Conservation (phyloP, 2,329 filamentous ascomycete genomes). For the Fusarium sacchari region DNA sequence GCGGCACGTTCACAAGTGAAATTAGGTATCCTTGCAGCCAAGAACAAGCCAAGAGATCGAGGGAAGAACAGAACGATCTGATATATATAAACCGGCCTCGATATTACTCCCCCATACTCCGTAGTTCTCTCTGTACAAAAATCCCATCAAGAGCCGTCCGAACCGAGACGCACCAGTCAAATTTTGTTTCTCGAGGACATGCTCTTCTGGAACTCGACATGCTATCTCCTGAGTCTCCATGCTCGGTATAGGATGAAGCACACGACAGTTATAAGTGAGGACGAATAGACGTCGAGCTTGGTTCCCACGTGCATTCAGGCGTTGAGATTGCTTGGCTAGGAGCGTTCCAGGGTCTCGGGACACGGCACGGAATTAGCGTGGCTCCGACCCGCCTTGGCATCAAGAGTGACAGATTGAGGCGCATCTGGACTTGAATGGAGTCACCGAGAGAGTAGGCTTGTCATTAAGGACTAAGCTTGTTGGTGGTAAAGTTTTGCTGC, state of each 20-base stretch:
- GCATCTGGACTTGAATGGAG: not conserved
- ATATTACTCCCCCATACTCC: not conserved
- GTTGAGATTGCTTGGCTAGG: slow-evolving; percentile 38
- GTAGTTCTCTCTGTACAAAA: not conserved
- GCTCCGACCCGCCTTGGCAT: slow-evolving; percentile 18
- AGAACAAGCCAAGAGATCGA: slow-evolving; percentile 18
- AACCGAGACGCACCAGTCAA: slow-evolving; percentile 31
- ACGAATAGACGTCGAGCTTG: slow-evolving; percentile 29
- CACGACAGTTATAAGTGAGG: slow-evolving; percentile 17
- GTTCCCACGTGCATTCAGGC: slow-evolving; percentile 34
- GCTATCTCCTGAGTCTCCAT: slow-evolving; percentile 4
- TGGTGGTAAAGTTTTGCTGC: slow-evolving; percentile 28
- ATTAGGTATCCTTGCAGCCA: slow-evolving; percentile 23
- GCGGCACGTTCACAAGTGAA: slow-evolving; percentile 6
- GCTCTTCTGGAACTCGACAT: not conserved
- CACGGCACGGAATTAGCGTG: slow-evolving; percentile 32
- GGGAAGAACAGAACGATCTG: not conserved
- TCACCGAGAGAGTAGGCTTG: slow-evolving; percentile 30
- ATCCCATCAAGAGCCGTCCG: slow-evolving; percentile 16
- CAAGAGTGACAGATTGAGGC: not conserved
- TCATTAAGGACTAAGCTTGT: slow-evolving; percentile 29
- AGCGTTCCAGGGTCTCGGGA: slow-evolving; percentile 25
- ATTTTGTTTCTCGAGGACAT: slow-evolving; percentile 3
- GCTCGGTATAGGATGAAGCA: slow-evolving; percentile 35
- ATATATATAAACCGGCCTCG: slow-evolving; percentile 14